Evolutionary conservation across 2,329 filamentous ascomycete species (phyloP).

Genomic region (Fusarium sp.): DNA sequence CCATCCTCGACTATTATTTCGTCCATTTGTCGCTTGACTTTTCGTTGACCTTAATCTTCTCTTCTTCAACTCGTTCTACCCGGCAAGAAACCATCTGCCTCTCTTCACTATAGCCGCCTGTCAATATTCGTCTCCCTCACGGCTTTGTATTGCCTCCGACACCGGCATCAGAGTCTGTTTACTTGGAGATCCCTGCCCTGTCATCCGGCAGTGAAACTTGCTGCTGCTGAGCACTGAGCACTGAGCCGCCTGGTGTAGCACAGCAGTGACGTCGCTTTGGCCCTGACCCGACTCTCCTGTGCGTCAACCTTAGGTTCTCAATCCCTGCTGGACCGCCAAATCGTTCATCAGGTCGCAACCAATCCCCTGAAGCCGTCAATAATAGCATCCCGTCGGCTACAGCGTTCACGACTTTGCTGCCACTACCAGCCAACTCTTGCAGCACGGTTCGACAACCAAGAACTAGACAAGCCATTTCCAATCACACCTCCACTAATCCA

Average conservation of each 20-base stretch:
- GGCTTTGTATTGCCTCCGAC: constrained; percentile 9
- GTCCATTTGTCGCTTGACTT: constrained; percentile 2
- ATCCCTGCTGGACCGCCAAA: constrained; percentile 25
- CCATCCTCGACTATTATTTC: constrained; percentile 24
- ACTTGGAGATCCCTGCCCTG: constrained; percentile 29
- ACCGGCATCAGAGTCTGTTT: constrained; percentile 22
- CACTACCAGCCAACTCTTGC: not conserved
- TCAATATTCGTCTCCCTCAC: not conserved
- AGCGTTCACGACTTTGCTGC: constrained; percentile 3
- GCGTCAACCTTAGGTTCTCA: constrained; percentile 11
- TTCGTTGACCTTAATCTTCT: not conserved
- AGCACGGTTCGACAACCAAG: constrained; percentile 19
- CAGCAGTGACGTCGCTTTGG: constrained; percentile 33
- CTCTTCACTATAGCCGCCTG: not conserved
- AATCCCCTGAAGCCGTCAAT: constrained; percentile 12
- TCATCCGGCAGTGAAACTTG: constrained; percentile 31
- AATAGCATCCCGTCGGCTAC: constrained; percentile 23
- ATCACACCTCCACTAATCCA: constrained; percentile 32
- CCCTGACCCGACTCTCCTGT: constrained; percentile 22
- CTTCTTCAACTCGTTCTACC: not conserved
- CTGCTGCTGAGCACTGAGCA: constrained; percentile 9
- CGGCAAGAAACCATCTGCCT: not conserved
- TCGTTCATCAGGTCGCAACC: constrained; percentile 2
- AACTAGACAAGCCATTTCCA: constrained; percentile 39
- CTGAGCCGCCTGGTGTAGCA: constrained; percentile 14